Conservation (phyloP, 2,329 filamentous ascomycete genomes). For the Fusarium verticillioides region DNA sequence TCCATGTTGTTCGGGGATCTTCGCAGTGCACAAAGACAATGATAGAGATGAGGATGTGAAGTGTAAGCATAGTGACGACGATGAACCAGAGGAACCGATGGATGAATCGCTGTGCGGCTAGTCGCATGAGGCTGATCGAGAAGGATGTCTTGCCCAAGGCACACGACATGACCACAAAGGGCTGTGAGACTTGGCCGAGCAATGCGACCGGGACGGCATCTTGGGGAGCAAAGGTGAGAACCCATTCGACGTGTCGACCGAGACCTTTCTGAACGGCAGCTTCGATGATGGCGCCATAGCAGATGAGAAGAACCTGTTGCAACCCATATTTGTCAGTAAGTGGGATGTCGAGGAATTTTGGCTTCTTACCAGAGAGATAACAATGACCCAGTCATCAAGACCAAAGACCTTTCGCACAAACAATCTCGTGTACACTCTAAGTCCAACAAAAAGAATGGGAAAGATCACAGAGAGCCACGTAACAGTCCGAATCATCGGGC, state of each 20-base stretch:
- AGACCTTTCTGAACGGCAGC: slow-evolving; percentile 18
- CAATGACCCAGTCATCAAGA: slow-evolving; percentile 30
- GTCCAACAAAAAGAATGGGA: slow-evolving; percentile 11
- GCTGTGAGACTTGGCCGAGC: slow-evolving; percentile 25
- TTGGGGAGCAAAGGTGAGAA: slow-evolving; percentile 2
- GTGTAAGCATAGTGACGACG: slow-evolving; percentile 14
- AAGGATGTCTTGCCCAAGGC: slow-evolving; percentile 32
- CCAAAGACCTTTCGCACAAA: slow-evolving; percentile 33
- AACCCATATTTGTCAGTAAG: not conserved
- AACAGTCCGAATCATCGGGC: slow-evolving; percentile 18
- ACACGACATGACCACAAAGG: slow-evolving; percentile 30
- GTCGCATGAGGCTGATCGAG: slow-evolving; percentile 31
- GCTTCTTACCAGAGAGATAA: slow-evolving; percentile 10
- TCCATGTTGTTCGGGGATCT: slow-evolving; percentile 29
- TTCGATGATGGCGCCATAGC: slow-evolving; percentile 30
- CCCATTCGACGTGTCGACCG: slow-evolving; percentile 27
- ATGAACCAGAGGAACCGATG: slow-evolving; percentile 31
- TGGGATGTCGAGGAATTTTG: accelerated
- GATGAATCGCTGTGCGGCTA: slow-evolving; percentile 19
- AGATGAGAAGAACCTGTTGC: slow-evolving; percentile 21
- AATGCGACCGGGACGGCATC: slow-evolving; percentile 21
- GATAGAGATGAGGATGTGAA: slow-evolving; percentile 23
- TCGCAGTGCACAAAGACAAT: slow-evolving; percentile 28
- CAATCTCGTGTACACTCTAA: slow-evolving; percentile 17
- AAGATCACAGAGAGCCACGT: slow-evolving; percentile 28